Evolutionary conservation across 2,329 filamentous ascomycete genomes (phyloP), one percentile per base, ranked within the genome.

Genomic region (Septoria linicola): DNA sequence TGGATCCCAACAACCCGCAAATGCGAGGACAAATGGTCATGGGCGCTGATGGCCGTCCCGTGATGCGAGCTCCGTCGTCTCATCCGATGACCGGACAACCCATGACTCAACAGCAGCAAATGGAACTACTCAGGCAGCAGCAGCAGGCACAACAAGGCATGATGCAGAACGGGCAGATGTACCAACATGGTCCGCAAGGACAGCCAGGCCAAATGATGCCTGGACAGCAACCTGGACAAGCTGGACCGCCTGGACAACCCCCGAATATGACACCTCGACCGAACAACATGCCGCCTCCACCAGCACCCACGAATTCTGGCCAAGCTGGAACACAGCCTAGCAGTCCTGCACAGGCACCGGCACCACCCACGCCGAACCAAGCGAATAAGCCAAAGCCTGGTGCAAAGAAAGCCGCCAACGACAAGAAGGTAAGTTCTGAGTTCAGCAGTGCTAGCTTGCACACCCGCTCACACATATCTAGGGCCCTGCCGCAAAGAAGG

Each of bases 301-400:
- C 75, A 30, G 73, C 74, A 11, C 70, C 71, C 2, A 66, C 71
- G n/a, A 61, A 67, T 23, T 70, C 71, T 43, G 69, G 71, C 43
- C 65, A 68, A 16, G 66, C 63, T 30, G 62, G 72, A 21, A 72
- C 73, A 8, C 72, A 76, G 45, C 73, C 73, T 13, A 75, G 75
- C 43, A 77, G 75, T 51, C 75, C 76, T 14, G 70, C 71, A 30
- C 72, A 73, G 55, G 68, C 69, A 20, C 66, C 72, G 39, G 85
- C 85, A 30, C 88, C 88, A 1, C 88, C 88, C 1, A 93, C 88
- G 3, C 88, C 88, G 1, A 84, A 82, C 44, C 86, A 89, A 66
- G 69, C 76, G 1, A 85, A 83, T 65, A 92, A 92, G 74, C 71
- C 85, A 3, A 83, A 81, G 27, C 85, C 87, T 1, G 90, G 89